Conservation (phyloP, 768 basidiomycete genomes). For the Lanmaoa pseudosensibilis region DNA sequence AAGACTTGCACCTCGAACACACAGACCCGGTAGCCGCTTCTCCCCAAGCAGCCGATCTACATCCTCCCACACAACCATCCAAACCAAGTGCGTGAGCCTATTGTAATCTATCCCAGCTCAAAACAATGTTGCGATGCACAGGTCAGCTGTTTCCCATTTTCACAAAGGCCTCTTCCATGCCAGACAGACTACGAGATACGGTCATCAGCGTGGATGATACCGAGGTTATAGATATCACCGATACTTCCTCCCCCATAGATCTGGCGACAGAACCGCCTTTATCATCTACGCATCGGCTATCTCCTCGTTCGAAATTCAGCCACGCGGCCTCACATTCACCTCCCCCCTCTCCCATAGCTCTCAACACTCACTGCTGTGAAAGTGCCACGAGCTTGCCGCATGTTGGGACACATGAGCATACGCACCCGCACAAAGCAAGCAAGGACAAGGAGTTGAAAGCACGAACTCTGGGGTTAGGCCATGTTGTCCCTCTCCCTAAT, state of each 20-base stretch:
- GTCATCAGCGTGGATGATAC: slow-evolving; percentile 16
- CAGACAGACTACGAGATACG: background rate
- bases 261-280: slow-evolving; percentile 12
- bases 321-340: slow-evolving; percentile 7
- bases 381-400: slow-evolving; percentile 9
- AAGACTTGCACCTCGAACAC: background rate
- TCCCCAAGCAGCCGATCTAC: background rate
- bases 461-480: slow-evolving; percentile 2
- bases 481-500: slow-evolving; percentile 48
- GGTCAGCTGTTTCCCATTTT: slow-evolving; percentile 31
- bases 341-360: background rate
- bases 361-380: background rate
- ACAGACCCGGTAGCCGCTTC: background rate
- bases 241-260: slow-evolving; percentile 17
- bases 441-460: slow-evolving; percentile 2
- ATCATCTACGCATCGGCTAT: slow-evolving; percentile 7
- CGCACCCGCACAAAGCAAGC: background rate
- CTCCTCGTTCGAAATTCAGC: slow-evolving; percentile 10
- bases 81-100: slow-evolving; percentile 25
- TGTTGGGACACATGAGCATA: background rate
- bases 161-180: slow-evolving; percentile 8
- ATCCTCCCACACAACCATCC: background rate
- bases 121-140: slow-evolving; percentile 8
- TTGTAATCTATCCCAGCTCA: background rate
- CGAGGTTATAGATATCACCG: slow-evolving; percentile 22